A percentile compares a stretch with the other conserved stretches of the same genome.
Evolutionary conservation across 2,329 filamentous ascomycete genomes (phyloP).

Genomic region (Alternaria brassicicola): DNA sequence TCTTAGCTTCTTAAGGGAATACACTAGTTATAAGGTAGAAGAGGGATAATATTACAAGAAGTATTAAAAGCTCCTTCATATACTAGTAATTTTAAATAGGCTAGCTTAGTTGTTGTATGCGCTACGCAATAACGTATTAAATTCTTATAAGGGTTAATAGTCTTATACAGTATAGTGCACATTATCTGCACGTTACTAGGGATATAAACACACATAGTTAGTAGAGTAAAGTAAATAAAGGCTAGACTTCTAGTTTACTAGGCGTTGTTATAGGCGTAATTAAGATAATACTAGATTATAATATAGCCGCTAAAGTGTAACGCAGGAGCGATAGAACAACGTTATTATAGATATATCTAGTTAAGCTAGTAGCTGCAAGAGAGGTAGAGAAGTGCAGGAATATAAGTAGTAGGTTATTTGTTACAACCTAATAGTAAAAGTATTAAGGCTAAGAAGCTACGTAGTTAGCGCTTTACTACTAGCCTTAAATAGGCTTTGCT

Average conservation of each 20-base stretch:
- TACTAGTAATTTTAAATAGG: constrained; percentile 1
- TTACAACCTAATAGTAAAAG: neutral
- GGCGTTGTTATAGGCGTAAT: neutral
- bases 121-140: neutral
- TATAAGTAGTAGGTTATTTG: neutral
- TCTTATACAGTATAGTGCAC: neutral
- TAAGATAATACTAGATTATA: neutral
- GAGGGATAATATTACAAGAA: neutral
- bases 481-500: neutral
- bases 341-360: neutral
- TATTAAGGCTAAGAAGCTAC: neutral
- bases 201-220: neutral
- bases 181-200: neutral
- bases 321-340: neutral
- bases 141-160: neutral
- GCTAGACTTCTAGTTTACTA: neutral
- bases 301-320: neutral
- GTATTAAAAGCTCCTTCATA: constrained; percentile 4
- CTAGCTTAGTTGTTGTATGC: neutral
- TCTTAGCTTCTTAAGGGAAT: neutral
- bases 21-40: neutral
- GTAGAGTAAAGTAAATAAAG: neutral
- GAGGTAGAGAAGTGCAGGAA: neutral
- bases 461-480: neutral
- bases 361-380: neutral